Evolutionary conservation across 345 rosid genomes (phyloP).

Genomic region (Mercurialis annua): DNA sequence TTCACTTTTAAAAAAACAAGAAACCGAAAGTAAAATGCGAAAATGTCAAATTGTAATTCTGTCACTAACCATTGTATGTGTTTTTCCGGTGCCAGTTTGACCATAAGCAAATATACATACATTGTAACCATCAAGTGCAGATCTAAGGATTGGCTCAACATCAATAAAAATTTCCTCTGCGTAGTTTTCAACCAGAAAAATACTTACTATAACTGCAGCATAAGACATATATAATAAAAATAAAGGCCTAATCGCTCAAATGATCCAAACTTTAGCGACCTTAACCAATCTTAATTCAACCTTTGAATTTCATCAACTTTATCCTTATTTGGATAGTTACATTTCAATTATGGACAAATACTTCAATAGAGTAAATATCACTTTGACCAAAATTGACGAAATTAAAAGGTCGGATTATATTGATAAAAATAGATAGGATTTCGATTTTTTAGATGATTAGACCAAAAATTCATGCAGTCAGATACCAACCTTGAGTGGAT

Average conservation of each 20-base stretch:
- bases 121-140: slow-evolving; percentile 89
- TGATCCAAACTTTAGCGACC: too few species aligned
- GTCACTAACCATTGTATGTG: slow-evolving; percentile 74
- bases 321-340: too few species aligned
- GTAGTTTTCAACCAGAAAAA: slow-evolving; percentile 42
- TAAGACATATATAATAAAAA: neutral
- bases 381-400: too few species aligned
- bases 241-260: too few species aligned
- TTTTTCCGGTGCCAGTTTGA: slow-evolving; percentile 96
- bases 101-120: slow-evolving; percentile 90
- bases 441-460: too few species aligned
- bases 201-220: slow-evolving; percentile 30
- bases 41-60: neutral
- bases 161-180: slow-evolving; percentile 78
- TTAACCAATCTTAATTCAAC: too few species aligned
- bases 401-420: too few species aligned
- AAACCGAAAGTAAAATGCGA: slow-evolving; percentile 4
- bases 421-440: too few species aligned
- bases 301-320: too few species aligned
- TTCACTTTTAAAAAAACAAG: neutral
- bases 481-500: slow-evolving; percentile 69
- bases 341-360: too few species aligned
- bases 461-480: slow-evolving; percentile 2
- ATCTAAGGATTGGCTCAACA: slow-evolving; percentile 75
- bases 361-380: too few species aligned